Base-by-base conservation (phyloP, 495 filamentous ascomycete genomes). In the Achaetomiella virescens region DNA sequence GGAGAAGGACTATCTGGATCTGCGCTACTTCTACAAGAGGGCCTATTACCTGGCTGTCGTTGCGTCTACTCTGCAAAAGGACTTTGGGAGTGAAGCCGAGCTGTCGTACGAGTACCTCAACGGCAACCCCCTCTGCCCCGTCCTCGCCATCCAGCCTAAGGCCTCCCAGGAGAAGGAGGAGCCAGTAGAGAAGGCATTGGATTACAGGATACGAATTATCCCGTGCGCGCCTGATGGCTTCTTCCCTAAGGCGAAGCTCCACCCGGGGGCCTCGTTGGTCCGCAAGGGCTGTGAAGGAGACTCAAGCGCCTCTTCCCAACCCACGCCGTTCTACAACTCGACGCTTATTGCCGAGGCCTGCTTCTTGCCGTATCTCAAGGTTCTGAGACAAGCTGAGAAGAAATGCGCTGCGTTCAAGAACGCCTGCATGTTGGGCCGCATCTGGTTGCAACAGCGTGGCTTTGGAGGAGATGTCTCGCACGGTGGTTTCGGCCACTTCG, bases 401-500 rank as follows among this genome's bases (percentile, higher is more conserved):
- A 78, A 80, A 49, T 91, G 87, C 60, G 71, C 80, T 20, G 80
- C 81, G 2, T 97, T 90, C 70, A 81, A 77, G 58, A 88, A 96
- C 63, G 87, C 89, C 10, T 95, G 89, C 65, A 77, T 93, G 18
- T 76, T 98, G 40, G 93, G 92, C 8, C 83, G 86, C 43, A 80
- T 86, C 44, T 98, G 93, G 93, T 73, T 98, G 31, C 83, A 82
- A 55, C 95, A 97, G 72, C 83, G 92, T 38, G 91, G 92, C 0
- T 86, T 96, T 62, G 76, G 75, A 9, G 77, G 86, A 12, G 67
- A 74, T 43, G 72, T 91, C 11, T 73, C 78, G 21, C 72, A 77
- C n/a, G 92, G 92, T 24, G 93, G 95, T 1, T 97, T 98, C 69
- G 93, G 93, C 17, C 81, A 89, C 56, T 95, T 97, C 55, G 92